Evolutionary conservation across 2,329 filamentous ascomycete species (phyloP), one percentile per base, ranked within the genome.

Genomic region (Cryphonectria parasitica): DNA sequence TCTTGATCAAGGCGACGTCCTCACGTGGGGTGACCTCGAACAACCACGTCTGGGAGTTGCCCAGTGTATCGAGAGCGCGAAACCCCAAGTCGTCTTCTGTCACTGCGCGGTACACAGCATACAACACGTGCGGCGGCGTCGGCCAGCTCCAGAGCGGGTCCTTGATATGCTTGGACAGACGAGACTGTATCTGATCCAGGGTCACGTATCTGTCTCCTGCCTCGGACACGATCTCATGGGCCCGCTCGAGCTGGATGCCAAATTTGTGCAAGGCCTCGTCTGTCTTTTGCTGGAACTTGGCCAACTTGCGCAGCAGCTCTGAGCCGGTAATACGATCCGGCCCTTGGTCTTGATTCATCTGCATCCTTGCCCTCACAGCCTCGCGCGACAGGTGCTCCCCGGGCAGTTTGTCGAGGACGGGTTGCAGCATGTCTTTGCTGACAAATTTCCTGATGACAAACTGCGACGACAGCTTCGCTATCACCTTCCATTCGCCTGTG

Each of bases 61-160:
- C 79, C 79, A 85, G 78, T 73, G 86, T 75, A 79, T 84, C 78
- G 77, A 87, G 73, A 2, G 85, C 82, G 2, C 84, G 83, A 76
- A 94, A 92, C 39, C 84, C 87, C 67, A 89, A 83, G 11, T 90
- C 88, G 71, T 90, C 86, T 56, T 85, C 83, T 34, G 85, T 78
- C 10, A 95, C 77, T 11, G 90, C 86, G 69, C 87, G 87, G 74
- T 94, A 90, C 8, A 94, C 88, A 4, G 92, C 92, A 75, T 93
- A 92, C 6, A 94, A 79, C 11, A 86, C 84, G 39, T 83, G 76
- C 0, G 84, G 74, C 0, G 84, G 80, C 67, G 85, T 85, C 13
- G 78, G 80, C 1, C 78, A 79, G 31, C 74, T 71, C 70, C 80
- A 82, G 54, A 80, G 75, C 13, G 78, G 75, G 11, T 76, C 71